A percentile compares a stretch with the other conserved stretches of the same genome.
phyloP scores from a whole-genome alignment of 2,329 filamentous ascomycete species.

The Scortechinia acanthostroma region DNA sequence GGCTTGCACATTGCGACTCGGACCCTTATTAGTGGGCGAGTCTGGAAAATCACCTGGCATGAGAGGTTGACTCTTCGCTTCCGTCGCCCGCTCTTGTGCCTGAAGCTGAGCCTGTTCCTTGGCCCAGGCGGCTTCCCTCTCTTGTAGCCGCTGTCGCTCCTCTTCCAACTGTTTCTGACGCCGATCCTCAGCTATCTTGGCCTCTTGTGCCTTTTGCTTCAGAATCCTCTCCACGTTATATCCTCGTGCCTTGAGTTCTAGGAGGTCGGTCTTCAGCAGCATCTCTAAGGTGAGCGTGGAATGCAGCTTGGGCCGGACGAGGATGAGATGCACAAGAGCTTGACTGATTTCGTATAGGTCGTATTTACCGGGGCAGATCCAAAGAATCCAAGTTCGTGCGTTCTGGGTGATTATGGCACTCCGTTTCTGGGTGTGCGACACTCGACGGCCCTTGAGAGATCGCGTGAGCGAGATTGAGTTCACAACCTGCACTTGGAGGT shows the following conservation, averaged over 20 bases:
- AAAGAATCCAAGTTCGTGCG: conserved; percentile 38
- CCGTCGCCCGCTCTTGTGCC: neutral
- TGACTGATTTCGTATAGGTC: conserved; percentile 66
- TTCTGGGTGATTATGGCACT: conserved; percentile 40
- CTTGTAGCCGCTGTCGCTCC: conserved; percentile 45
- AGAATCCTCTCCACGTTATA: conserved; percentile 71
- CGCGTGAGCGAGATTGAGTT: conserved; percentile 53
- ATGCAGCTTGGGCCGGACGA: conserved; percentile 58
- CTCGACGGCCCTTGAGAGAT: conserved; percentile 45
- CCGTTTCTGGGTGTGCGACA: conserved; percentile 46
- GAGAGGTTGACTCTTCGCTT: neutral
- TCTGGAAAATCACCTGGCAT: conserved; percentile 1
- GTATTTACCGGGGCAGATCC: conserved; percentile 38
- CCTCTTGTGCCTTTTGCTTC: conserved; percentile 57
- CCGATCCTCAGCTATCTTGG: conserved; percentile 55
- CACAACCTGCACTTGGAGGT: conserved; percentile 54
- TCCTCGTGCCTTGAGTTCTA: conserved; percentile 57
- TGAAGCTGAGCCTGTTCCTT: conserved; percentile 18
- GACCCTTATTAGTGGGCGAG: neutral
- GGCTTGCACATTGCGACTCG: neutral
- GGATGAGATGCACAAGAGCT: conserved; percentile 51
- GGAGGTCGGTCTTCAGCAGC: conserved; percentile 58
- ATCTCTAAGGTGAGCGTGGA: conserved; percentile 63
- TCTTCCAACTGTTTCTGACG: conserved; percentile 45
- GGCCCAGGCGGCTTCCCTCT: conserved; percentile 38